phyloP scores from a whole-genome alignment of 208 protist genomes.

The Leishmania turanica region DNA sequence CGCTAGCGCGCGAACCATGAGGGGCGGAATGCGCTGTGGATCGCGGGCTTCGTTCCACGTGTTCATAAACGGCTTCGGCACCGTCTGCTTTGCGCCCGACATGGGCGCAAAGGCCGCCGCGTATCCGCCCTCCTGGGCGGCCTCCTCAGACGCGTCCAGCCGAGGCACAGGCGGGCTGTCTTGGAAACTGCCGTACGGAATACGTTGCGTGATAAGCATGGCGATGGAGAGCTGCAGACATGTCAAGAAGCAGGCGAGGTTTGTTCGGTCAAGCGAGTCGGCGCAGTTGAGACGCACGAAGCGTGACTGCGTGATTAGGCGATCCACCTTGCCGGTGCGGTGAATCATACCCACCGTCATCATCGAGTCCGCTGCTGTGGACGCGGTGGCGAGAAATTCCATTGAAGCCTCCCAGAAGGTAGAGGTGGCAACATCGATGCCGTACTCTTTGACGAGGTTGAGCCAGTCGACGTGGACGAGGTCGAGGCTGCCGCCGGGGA shows the following conservation, averaged over 20 bases:
- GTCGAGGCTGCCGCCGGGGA: conserved; percentile 54
- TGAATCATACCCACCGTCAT: conserved; percentile 72
- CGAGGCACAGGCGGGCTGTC: conserved; percentile 54
- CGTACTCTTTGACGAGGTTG: conserved; percentile 73
- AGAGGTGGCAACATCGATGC: conserved; percentile 62
- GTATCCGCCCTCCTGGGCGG: conserved; percentile 31
- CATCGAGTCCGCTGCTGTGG: conserved; percentile 49
- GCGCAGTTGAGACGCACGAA: conserved; percentile 94
- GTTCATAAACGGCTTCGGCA: conserved; percentile 64
- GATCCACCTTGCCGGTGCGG: conserved; percentile 47
- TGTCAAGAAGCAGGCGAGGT: conserved; percentile 93
- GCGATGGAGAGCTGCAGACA: conserved; percentile 78
- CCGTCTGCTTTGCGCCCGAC: conserved; percentile 38
- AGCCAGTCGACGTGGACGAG: conserved; percentile 88
- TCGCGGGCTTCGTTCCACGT: conserved; percentile 77
- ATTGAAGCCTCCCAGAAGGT: conserved; percentile 72
- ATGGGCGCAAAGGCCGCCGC: conserved; percentile 43
- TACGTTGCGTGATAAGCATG: conserved; percentile 75
- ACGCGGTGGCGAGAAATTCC: conserved; percentile 49
- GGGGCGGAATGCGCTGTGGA: conserved; percentile 46
- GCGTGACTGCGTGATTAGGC: conserved; percentile 59
- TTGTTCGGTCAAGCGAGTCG: conserved; percentile 95
- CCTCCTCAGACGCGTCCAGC: conserved; percentile 51
- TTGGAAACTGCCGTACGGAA: conserved; percentile 52
- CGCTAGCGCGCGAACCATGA: conserved; percentile 56